These are phyloP conservation scores for sorghum (Sorghum bicolor) DNA, from an alignment of 176 grass and related monocot genomes.

Conservation along the genomic window Sorghum_bicolor_NCBIv3 NC_012879.2:52282001-52282500, in stretches of 20 bases:
- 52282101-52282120: not conserved
- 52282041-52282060: not conserved
- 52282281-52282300: not conserved
- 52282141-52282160: not conserved
- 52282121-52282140: not conserved
- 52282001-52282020: not conserved
- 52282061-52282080: not conserved
- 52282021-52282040: not conserved
- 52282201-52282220: not conserved
- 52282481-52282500: not conserved
- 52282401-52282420: not conserved
- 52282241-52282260: too few species aligned
- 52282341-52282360: not conserved
- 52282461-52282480: not conserved
- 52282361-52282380: not conserved
- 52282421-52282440: not conserved
- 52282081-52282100: not conserved
- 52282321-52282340: not conserved
- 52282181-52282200: not conserved
- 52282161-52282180: not conserved
- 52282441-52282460: not conserved
- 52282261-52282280: not conserved
- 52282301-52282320: not conserved
- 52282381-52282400: not conserved
- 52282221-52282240: not conserved